phyloP scores from a whole-genome alignment of 805 yeast genomes.

The Wickerhamiella kazuoi region DNA sequence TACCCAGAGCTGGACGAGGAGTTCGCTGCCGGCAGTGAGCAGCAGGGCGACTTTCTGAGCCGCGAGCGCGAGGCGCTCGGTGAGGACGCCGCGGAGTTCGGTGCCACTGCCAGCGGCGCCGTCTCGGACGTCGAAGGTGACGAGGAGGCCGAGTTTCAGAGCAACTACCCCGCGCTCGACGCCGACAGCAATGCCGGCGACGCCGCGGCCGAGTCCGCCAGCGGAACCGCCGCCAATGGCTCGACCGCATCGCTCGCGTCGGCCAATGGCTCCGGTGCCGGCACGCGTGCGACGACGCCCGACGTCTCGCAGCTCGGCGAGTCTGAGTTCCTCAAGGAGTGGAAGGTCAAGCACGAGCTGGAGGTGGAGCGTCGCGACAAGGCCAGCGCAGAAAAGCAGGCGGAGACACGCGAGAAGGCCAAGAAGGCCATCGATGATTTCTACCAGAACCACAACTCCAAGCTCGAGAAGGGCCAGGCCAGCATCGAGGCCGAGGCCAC shows the following conservation, averaged over 20 bases:
- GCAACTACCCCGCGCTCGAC: constrained; percentile 16
- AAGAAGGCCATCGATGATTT: constrained; percentile 74
- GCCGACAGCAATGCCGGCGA: constrained; percentile 4
- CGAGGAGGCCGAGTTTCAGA: constrained; percentile 10
- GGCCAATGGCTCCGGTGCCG: constrained; percentile 14
- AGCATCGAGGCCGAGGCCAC: constrained; percentile 51
- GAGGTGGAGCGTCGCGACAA: constrained; percentile 70
- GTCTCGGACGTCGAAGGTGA: constrained; percentile 7
- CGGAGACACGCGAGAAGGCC: constrained; percentile 57
- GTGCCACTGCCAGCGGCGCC: constrained; percentile 2
- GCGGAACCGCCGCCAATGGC: constrained; percentile 15
- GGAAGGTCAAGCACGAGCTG: constrained; percentile 67
- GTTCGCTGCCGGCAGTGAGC: constrained; percentile 23
- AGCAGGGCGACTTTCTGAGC: constrained; percentile 23
- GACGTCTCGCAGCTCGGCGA: constrained; percentile 22
- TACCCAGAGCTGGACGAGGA: constrained; percentile 38
- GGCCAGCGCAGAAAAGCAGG: constrained; percentile 43
- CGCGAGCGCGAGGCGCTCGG: constrained; percentile 28
- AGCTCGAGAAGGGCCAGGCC: constrained; percentile 53
- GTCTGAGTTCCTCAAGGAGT: constrained; percentile 45
- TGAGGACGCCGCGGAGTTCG: constrained; percentile 16
- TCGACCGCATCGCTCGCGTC: constrained; percentile 8
- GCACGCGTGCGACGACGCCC: constrained; percentile 14
- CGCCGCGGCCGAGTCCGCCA: constrained; percentile 1
- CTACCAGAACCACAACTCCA: constrained; percentile 75